Base-by-base conservation (phyloP, 1,284 basidiomycete species). In the Rhizoctonia solani region DNA sequence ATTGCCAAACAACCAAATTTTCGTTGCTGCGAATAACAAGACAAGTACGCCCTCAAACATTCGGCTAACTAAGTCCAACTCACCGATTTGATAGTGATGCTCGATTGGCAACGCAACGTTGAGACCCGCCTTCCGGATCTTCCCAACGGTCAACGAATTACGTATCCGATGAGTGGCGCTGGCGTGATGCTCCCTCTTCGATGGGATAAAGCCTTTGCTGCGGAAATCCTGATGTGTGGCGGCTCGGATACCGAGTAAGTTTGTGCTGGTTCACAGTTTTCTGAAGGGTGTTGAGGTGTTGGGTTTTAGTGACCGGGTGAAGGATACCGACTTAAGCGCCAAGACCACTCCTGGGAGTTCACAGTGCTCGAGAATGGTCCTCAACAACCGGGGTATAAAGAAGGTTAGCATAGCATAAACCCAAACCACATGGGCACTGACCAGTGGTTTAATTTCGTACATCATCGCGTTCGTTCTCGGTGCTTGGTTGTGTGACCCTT, bases 161-260 rank as follows among this genome's bases (percentile, higher is more conserved):
- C 78, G 1, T 82, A 84, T 71, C 83, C 83, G 1, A 79, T 80
- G 69, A 49, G 21, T 21, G 46, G 4, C 21, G 46, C 23, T 21
- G 46, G 46, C 79, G 74, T 89, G 21, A 80, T 93, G 21, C 83
- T 93, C 1, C 90, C 92, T 6, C 79, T 93, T 4, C 82, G 81
- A 1, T 82, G 84, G 4, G 80, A 81, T 14, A 86, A 87, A 72
- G 74, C 81, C 68, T 92, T 89, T 71, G 79, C 80, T 2, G 83
- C 91, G 0, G 87, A 90, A 71, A 78, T 94, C 41, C 79, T 94
- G 16, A 76, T 93, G 30, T 93, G 92, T 68, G 91, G 91, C n/a
- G 91, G 92, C 8, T 91, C 89, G 1, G 11, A 66, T 11, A 32
- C 55, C 2, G 47, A 30, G 65, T 55, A 19, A 37, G 65, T 66